phyloP scores from a whole-genome alignment of 805 yeast species.

The Cyberlindnera galapagoensis region DNA sequence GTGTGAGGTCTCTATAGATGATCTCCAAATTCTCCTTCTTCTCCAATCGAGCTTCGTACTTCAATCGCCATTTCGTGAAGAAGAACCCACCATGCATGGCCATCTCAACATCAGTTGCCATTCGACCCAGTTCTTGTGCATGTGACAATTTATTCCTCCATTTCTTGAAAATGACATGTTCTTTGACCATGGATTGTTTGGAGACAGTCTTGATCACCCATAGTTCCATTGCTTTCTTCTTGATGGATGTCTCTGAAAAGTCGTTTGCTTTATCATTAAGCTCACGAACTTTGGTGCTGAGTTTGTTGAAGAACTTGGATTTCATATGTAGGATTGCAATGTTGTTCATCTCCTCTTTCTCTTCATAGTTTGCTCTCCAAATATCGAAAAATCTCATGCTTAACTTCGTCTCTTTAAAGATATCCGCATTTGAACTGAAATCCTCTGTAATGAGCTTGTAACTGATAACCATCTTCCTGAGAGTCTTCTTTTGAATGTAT shows the following conservation, averaged over 20 bases:
- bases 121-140: conserved; percentile 2
- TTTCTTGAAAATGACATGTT: conserved; percentile 1
- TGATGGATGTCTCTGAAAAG: conserved; percentile 3
- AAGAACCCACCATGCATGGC: conserved; percentile 21
- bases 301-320: conserved; percentile 11
- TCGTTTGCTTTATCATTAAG: conserved; percentile 4
- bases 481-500: conserved; percentile 13
- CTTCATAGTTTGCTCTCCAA: conserved; percentile 16
- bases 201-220: conserved; percentile 11
- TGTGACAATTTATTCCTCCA: conserved; percentile 8
- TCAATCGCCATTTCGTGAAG: conserved; percentile 20
- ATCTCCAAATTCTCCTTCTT: conserved; percentile 1
- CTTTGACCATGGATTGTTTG: neutral
- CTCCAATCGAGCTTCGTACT: neutral
- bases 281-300: conserved; percentile 9
- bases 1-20: neutral
- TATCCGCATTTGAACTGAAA: conserved; percentile 15
- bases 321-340: conserved; percentile 11
- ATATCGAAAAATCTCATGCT: conserved; percentile 14
- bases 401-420: conserved; percentile 12
- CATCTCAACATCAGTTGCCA: conserved; percentile 13
- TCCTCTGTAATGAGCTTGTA: conserved; percentile 12
- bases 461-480: conserved; percentile 10
- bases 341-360: conserved; percentile 5
- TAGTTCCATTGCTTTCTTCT: conserved; percentile 2